Evolutionary conservation across 106 monocot species (phyloP), one percentile per base, ranked within the genome.

Genomic region (Vanilla planifolia): DNA sequence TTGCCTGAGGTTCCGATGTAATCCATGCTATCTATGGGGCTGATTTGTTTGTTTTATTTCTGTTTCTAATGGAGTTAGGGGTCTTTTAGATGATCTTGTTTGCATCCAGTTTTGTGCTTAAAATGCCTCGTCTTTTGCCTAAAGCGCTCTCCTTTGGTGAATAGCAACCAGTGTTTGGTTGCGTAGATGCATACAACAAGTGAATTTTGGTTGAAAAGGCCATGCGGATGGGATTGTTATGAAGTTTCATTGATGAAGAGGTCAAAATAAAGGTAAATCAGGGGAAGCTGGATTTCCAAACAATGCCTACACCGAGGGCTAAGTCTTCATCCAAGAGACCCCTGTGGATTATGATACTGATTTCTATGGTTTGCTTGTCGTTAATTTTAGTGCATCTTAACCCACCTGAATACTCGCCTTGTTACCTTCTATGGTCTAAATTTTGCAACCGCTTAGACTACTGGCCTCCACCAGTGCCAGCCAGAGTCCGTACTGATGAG

Each of bases 271-370:
- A 75, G 68, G 46, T 17, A 3, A 30, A 60, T 14, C 23, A 35
- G 51, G 47, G 66, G 73, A 52, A 26, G 47, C 46, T 58, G 11
- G 62, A 69, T 59, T 32, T 35, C 36, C 67, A 75, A 41, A 50
- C 39, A 53, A 70, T 79, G 86, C 37, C 79, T 11, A 53, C 48
- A 6, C 62, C 71, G 30, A 79, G 88, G 48, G 53, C 73, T 2
- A 84, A 80, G 42, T 3, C 71, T 57, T 55, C 68, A 28, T 77
- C 88, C 14, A 98, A 50, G 71, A 92, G 81, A 60, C 98, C 98
- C 37, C 20, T 80, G 42, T 92, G 98, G 98, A 92, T 92, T 15
- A 75, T 88, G 23, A 59, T 78, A 36, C 73, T 92, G 73, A 17
- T 80, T 36, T 69, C 68, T 44, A 72, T 98, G 56, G 68, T 88